Base-by-base conservation (phyloP, 2,329 filamentous ascomycete genomes). In the Aureobasidium subglaciale region DNA sequence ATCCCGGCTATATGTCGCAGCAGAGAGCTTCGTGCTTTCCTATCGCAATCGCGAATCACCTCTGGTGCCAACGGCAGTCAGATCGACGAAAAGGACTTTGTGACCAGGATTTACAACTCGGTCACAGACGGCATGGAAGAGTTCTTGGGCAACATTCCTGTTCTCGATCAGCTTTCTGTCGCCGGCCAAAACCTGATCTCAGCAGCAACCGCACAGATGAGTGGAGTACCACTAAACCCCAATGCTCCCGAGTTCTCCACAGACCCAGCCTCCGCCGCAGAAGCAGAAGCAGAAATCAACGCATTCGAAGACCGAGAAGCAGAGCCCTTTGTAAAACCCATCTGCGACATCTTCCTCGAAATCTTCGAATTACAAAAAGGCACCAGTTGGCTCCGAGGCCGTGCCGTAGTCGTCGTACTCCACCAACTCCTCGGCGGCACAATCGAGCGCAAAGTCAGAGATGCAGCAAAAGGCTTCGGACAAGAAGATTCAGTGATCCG, bases 41-140 rank as follows among this genome's bases (percentile, higher is more conserved):
- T 99, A 22, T 97, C 92, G 0, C 91, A 86, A 62, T 79, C 93
- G 63, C 89, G 89, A 58, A 88, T 90, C 34, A 84, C 84, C 3
- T 80, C 81, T 54, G 79, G 81, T 16, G 79, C 84, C 24, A 71
- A 82, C 46, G 79, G 79, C 50, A 78, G 75, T 82, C 63, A 88
- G 87, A 70, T 86, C 81, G 68, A 81, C 71, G 69, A 71, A 5
- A 74, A 73, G 69, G 88, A 97, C 67, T 91, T 99, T 69, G 93
- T 99, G 60, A 90, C 89, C 0, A 85, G 93, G 4, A 84, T 99
- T 45, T 99, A 97, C 73, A 95, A 95, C 68, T 97, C 92, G 0
- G 92, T 99, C 20, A 88, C 92, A 0, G 93, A 99, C 67, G 93
- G 95, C 30, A 95, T 99, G 86, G 93, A 99, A 68, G 93, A 99